Conservation (phyloP, 495 filamentous ascomycete species). For the Staphylotrichum longicolle region DNA sequence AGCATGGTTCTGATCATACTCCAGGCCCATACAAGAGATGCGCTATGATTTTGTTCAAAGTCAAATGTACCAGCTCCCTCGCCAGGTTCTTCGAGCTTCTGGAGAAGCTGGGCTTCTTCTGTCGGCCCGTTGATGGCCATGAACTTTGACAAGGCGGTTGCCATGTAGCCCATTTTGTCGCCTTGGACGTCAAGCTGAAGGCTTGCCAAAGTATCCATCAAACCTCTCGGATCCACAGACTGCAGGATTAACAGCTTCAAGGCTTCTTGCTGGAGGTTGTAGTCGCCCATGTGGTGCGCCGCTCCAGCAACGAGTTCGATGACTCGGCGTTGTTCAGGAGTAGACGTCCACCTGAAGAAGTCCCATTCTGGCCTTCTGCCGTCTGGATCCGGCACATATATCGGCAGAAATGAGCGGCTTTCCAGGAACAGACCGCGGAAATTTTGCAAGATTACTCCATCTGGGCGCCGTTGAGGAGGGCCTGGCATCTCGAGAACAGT, state of each 20-base stretch:
- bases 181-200: slow-evolving; percentile 24
- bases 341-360: slow-evolving; percentile 13
- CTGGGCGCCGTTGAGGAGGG: neutral
- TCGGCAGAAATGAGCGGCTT: slow-evolving; percentile 17
- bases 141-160: slow-evolving; percentile 26
- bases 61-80: neutral
- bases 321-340: slow-evolving; percentile 6
- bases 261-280: slow-evolving; percentile 17
- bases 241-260: slow-evolving; percentile 25
- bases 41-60: slow-evolving; percentile 5
- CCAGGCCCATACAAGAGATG: slow-evolving; percentile 9
- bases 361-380: slow-evolving; percentile 23
- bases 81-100: slow-evolving; percentile 5
- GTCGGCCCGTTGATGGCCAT: neutral
- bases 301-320: slow-evolving; percentile 21
- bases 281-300: slow-evolving; percentile 22
- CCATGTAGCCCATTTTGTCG: slow-evolving; percentile 24
- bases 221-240: slow-evolving; percentile 14
- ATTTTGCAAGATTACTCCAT: slow-evolving; percentile 13
- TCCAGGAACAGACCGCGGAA: slow-evolving; percentile 16
- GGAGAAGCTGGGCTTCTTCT: slow-evolving; percentile 11
- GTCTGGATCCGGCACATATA: slow-evolving; percentile 21
- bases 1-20: neutral
- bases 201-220: slow-evolving; percentile 17
- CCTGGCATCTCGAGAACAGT: slow-evolving; percentile 14